Percentiles rank a stretch among this genome's conserved stretches.
Evolutionary conservation across 768 basidiomycete species (phyloP).

Genomic region (Pleurotus tuber-regium): DNA sequence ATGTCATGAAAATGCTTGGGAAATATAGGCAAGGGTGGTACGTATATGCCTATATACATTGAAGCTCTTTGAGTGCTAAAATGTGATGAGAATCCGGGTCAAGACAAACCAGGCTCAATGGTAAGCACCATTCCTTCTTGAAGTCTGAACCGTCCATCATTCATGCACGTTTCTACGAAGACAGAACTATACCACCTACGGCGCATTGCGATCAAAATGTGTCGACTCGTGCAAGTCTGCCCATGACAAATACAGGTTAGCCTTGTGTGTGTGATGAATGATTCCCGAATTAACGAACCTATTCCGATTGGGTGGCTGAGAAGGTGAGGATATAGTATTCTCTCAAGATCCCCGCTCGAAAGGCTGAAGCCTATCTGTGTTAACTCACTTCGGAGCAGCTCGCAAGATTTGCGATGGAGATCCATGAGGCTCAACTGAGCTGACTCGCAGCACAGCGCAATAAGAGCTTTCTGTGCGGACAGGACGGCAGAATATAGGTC

Average conservation of each 20-base stretch:
- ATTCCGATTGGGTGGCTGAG: conserved; percentile 92
- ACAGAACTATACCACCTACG: conserved; percentile 35
- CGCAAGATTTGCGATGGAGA: conserved; percentile 73
- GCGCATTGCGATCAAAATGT: conserved; percentile 50
- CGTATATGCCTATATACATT: conserved; percentile 71
- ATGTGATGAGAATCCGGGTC: neutral
- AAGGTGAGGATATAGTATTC: conserved; percentile 89
- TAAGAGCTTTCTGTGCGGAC: conserved; percentile 65
- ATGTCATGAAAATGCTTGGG: conserved; percentile 89
- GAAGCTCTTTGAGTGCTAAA: too few relatives aligned
- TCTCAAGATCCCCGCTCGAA: conserved; percentile 56
- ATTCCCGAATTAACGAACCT: conserved; percentile 41
- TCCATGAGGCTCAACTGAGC: conserved; percentile 63
- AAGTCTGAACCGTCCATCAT: conserved; percentile 52
- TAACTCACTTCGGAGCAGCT: conserved; percentile 67
- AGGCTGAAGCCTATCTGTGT: conserved; percentile 74
- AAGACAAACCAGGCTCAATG: conserved; percentile 72
- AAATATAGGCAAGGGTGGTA: conserved; percentile 75
- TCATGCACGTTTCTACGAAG: neutral
- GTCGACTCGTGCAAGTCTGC: conserved; percentile 88
- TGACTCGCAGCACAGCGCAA: conserved; percentile 57
- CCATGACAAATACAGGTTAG: conserved; percentile 8
- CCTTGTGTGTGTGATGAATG: neutral
- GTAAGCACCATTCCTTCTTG: conserved; percentile 89
- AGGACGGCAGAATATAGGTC: conserved; percentile 85